Base-by-base conservation (phyloP, 2,329 filamentous ascomycete genomes). In the Microdochium nivale region DNA sequence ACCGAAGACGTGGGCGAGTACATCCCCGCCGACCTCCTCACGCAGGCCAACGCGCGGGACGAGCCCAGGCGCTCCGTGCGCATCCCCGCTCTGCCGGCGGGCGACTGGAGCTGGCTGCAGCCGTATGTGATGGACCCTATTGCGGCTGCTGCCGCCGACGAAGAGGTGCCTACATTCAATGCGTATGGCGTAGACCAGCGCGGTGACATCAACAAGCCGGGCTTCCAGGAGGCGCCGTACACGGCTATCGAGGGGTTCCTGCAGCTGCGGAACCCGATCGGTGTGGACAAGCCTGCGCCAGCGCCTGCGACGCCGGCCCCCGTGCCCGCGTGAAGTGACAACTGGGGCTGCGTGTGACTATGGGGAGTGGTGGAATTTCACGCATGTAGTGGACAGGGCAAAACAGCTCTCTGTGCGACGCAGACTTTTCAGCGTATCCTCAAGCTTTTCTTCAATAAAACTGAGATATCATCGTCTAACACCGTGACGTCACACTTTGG, bases 21-120 rank as follows among this genome's bases (percentile, higher is more conserved):
- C 40, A 35, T 51, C 47, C 8, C 46, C 9, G 10, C 21, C 4
- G 25, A 51, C 2, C 13, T 30, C 1, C 49, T 32, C 33, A 53
- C 37, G 9, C 16, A 9, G 32, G 32, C 9, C 32, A 33, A 33
- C 32, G 9, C 9, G 32, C 32, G 32, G 9, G 16, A 33, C 9
- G 32, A 33, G 25, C 49, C 35, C 7, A 32, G 30, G 10, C 51
- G 48, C 3, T 48, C 54, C 32, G 19, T 64, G 1, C 47, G 52
- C 3, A 35, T 66, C 0, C 63, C 62, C 1, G 49, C 53, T 0
- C 44, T 64, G n/a, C 49, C 35, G 1, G 48, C 52, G 0, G 64
- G 57, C 0, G 58, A 64, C 1, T 68, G 65, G 67, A 55, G 47
- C 3, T 70, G 67, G 67, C 51, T 69, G 21, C 62, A 70, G 58